Evolutionary conservation across 2,329 filamentous ascomycete species (phyloP), one percentile per base, ranked within the genome.

Genomic region (Penicillium sp.): DNA sequence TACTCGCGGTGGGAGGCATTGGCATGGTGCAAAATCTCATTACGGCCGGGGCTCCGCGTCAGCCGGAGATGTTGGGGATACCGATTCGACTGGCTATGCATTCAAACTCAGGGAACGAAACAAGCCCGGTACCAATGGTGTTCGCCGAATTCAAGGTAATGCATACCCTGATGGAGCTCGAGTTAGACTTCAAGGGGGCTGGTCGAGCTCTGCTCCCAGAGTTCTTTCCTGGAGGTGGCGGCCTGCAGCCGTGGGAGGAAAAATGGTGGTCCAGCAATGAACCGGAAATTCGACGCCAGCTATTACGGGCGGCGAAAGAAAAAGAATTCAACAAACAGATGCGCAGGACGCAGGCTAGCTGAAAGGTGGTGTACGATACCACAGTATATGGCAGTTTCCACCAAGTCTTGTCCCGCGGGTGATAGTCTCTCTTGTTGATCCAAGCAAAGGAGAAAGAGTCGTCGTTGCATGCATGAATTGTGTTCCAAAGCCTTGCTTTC

Each of bases 1-100:
- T 80, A 9, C 64, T 80, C 5, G 73, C 66, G 0, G 68, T 79
- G 5, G 77, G 78, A 0, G 70, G 67, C 4, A 61, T 78, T 15
- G 56, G 56, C 16, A 58, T 58, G 13, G 15, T 55, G 8, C 45
- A 58, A 34, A 58, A 58, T 33, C 38, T 53, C 16, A 38, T 46
- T 33, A 25, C 36, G 11, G 48, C 48, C 4, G 48, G 48, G 23
- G 34, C 34, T 21, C 34, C 34, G n/a, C 48, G 48, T 19, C 48
- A 16, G 25, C 48, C 48, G 13, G 48, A 25, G 7, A 50, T 39
- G 23, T 23, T 50, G 23, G 48, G 48, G 2, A 31, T 50, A 10
- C 48, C 48, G 7, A 19, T 50, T 21, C 34, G 25, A 16, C 19
- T 36, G 8, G 48, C 25, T 23, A 40, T 29, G 48, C 46, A 33